Evolutionary conservation across 2,329 filamentous ascomycete species (phyloP).

Genomic region (Botrytis fragariae): DNA sequence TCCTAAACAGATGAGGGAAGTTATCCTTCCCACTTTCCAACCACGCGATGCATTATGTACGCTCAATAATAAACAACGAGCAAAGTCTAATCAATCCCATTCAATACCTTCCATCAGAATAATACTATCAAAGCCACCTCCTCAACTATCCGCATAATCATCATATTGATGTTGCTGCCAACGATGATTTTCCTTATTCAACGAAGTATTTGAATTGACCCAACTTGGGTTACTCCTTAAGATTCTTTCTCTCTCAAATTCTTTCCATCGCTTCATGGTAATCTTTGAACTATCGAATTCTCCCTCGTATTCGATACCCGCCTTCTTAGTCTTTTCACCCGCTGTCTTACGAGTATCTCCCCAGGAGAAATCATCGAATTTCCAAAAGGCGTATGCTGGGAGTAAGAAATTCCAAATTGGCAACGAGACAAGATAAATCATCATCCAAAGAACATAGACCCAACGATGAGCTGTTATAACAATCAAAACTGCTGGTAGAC

Average conservation of each 20-base stretch:
- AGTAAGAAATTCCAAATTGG: conserved; percentile 98
- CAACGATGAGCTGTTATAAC: conserved; percentile 89
- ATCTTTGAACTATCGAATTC: conserved; percentile 99
- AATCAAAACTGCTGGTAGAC: conserved; percentile 88
- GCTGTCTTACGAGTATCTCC: conserved; percentile 95
- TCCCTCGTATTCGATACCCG: conserved; percentile 81
- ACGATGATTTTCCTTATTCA: conserved; percentile 26
- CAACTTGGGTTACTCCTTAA: conserved; percentile 27
- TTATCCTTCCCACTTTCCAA: background rate
- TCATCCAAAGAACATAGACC: conserved; percentile 94
- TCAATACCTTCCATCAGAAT: background rate
- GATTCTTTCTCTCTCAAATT: conserved; percentile 76
- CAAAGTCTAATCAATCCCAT: background rate
- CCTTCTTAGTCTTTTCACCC: conserved; percentile 85
- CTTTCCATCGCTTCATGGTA: conserved; percentile 98
- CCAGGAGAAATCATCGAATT: conserved; percentile 99
- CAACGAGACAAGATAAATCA: conserved; percentile 88
- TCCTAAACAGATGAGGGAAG: background rate
- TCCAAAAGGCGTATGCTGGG: conserved; percentile 95
- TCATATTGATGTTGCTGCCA: conserved; percentile 27
- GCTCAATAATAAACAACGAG: conserved; percentile 1
- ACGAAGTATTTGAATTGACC: conserved; percentile 22
- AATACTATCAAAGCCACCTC: background rate
- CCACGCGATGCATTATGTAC: conserved; percentile 1
- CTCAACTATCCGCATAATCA: conserved; percentile 31